Evolutionary conservation across 1,139 yeast genomes (phyloP), one percentile per base, ranked within the genome.

Genomic region (Spencermartinsiella ligniputridi): DNA sequence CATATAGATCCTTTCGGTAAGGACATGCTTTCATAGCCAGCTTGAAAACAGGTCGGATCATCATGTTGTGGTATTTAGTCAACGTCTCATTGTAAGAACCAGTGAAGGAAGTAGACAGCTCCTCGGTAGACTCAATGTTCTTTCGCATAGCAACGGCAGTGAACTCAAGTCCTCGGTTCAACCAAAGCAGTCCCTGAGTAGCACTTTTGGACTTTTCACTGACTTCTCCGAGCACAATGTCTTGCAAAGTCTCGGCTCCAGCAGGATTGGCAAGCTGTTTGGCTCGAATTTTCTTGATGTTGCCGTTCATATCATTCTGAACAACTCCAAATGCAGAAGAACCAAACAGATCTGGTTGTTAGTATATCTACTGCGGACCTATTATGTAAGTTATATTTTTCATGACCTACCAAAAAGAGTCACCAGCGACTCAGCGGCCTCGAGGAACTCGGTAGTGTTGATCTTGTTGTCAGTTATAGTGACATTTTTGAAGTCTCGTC

Each of bases 21-120:
- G 97, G 97, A 67, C 96, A 87, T 1, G 96, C 95, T 67, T 86
- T 86, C 96, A 88, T 88, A 46, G 96, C 96, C 62, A 89, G 75
- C 74, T 85, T 86, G 76, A 88, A 89, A 48, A 88, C 79, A 21
- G 96, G 96, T 62, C 84, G 83, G 52, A 88, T 74, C 60, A 88
- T 71, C 75, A 88, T 79, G 47, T 83, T 82, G 68, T 88, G 97
- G 68, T 79, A 81, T 66, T 88, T 81, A 47, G 85, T 76, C 63
- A 88, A 76, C 2, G 96, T 88, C 66, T 81, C 83, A 51, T 74
- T 62, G 70, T 88, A 88, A 20, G 96, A 86, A 56, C 81, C 85
- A 44, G 92, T 85, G 72, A 88, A 88, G 15, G 95, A 80, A 58
- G 74, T 78, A 46, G 84, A 71, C 63, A 88, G 72, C 68, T 88